Evolutionary conservation across 78 protist genomes (phyloP).

Genomic region (Dictyostelium capitatum): DNA sequence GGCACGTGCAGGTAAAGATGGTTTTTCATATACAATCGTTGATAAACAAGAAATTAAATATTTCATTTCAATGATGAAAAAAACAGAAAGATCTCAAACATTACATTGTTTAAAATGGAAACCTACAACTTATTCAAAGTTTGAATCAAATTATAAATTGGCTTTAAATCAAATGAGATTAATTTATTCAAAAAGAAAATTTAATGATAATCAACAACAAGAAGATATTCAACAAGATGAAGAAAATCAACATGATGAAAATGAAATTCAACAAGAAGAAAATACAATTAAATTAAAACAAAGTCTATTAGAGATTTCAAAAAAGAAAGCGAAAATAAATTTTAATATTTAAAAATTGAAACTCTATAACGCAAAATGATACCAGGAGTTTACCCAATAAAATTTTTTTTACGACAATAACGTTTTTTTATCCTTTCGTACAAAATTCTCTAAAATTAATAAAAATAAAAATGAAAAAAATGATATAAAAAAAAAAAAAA

Average conservation of each 20-base stretch:
- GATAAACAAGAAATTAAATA: conserved; percentile 19
- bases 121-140: neutral
- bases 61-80: conserved; percentile 35
- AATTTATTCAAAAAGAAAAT: conserved; percentile 42
- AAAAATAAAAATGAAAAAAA: no score
- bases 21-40: conserved; percentile 78
- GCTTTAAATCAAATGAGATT: conserved; percentile 51
- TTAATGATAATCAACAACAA: neutral
- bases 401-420: no score
- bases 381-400: no score
- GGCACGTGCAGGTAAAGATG: conserved; percentile 97
- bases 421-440: no score
- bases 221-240: neutral
- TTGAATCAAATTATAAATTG: neutral
- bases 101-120: conserved; percentile 27
- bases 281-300: neutral
- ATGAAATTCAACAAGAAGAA: neutral
- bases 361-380: no score
- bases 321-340: conserved; percentile 45
- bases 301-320: conserved; percentile 24
- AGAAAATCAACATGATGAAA: neutral
- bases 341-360: conserved; percentile 33
- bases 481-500: no score
- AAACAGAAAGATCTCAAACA: conserved; percentile 45
- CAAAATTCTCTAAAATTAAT: no score